Conservation (phyloP, 495 filamentous ascomycete species). For the Daldinia concentrica region DNA sequence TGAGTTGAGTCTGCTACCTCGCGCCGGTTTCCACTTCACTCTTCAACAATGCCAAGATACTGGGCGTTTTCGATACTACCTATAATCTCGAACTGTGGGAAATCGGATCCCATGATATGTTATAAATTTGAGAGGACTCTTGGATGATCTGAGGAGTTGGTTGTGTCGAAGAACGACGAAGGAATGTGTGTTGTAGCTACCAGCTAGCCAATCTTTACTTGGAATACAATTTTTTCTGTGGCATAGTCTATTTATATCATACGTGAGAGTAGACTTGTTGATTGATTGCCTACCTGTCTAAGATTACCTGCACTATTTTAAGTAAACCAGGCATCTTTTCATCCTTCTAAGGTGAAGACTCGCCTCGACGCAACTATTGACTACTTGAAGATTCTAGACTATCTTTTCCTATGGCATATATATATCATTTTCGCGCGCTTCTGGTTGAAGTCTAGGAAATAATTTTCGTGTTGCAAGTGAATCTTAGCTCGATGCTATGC, state of each 20-base stretch:
- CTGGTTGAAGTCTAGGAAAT: too few relatives aligned
- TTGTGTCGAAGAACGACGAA: not conserved
- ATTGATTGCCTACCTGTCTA: too few relatives aligned
- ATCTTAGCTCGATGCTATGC: too few relatives aligned
- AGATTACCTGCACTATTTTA: too few relatives aligned
- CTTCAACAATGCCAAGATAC: constrained; percentile 8
- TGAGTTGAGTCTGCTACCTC: constrained; percentile 24
- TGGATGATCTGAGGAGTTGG: not conserved
- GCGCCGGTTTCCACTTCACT: constrained; percentile 21
- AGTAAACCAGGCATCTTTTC: too few relatives aligned
- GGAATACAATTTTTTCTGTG: constrained; percentile 11
- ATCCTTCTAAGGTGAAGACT: too few relatives aligned
- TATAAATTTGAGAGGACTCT: constrained; percentile 16
- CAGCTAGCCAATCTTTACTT: constrained; percentile 29
- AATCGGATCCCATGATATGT: too few relatives aligned
- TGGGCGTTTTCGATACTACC: constrained; percentile 9
- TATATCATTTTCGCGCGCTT: not conserved
- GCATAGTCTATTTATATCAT: not conserved
- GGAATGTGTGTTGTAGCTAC: constrained; percentile 22
- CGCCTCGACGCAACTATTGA: too few relatives aligned
- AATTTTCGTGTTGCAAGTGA: too few relatives aligned
- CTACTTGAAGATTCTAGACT: too few relatives aligned
- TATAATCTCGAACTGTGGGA: too few relatives aligned
- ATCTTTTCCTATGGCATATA: not conserved
- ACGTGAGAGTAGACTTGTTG: not conserved